Conservation (phyloP, 108 stramenopile species). For the Cyclotella choctawhatcheeana region DNA sequence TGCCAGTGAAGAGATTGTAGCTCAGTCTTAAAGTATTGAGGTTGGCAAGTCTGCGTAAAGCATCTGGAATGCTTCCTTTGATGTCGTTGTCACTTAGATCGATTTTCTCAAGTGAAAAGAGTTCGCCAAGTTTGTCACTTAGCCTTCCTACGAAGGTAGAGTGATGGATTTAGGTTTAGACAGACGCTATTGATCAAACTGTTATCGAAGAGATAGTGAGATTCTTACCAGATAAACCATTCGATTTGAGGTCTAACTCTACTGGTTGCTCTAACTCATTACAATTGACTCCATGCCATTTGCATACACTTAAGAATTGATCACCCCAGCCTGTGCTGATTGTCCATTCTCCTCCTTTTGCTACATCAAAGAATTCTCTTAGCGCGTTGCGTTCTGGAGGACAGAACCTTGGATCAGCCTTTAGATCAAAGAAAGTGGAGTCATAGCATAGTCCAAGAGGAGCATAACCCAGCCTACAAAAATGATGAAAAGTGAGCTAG, state of each 20-base stretch:
- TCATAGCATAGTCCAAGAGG: conserved; percentile 12
- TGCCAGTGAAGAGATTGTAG: conserved; percentile 62
- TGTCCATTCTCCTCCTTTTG: conserved; percentile 32
- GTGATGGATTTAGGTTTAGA: no score
- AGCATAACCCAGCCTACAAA: background rate
- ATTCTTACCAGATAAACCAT: conserved; percentile 44
- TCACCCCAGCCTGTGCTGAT: conserved; percentile 11
- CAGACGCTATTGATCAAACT: no score
- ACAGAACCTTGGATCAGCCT: conserved; percentile 6
- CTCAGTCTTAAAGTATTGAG: conserved; percentile 53
- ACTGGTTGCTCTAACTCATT: background rate
- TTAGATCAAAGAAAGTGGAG: conserved; percentile 17
- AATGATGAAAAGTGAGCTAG: no score
- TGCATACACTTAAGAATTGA: conserved; percentile 3
- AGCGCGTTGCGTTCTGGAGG: conserved; percentile 30
- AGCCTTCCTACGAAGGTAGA: no score
- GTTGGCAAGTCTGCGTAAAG: conserved; percentile 52
- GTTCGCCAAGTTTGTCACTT: conserved; percentile 46
- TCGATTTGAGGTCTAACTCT: conserved; percentile 17
- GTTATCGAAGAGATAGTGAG: no score
- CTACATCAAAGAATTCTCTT: conserved; percentile 19
- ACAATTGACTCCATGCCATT: conserved; percentile 24
- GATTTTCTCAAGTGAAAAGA: conserved; percentile 52
- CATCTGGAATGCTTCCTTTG: conserved; percentile 63
- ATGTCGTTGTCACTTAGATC: conserved; percentile 54